These are phyloP conservation scores for Solanum virginianum DNA, from an alignment of 257 asterid species.

Conservation along the genomic window DNA sequence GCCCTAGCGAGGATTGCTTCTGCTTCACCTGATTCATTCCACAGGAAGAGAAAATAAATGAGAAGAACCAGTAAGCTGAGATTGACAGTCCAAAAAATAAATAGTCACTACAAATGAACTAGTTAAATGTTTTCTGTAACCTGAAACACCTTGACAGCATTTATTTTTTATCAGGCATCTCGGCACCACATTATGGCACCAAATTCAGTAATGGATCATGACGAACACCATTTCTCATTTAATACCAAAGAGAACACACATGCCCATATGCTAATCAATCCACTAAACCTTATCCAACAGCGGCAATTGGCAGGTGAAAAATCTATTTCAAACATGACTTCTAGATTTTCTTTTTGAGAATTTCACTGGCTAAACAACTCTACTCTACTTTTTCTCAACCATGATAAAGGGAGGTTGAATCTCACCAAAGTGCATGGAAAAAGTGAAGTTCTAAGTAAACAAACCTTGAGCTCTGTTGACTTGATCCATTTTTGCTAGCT, in stretches of 20 bases:
- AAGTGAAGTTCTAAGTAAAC: not conserved
- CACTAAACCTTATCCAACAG: not conserved
- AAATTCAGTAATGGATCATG: not conserved
- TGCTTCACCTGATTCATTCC: slow-evolving; percentile 64
- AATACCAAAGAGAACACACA: not conserved
- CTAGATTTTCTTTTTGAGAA: not conserved
- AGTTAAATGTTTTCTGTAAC: not conserved
- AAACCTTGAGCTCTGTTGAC: slow-evolving; percentile 80
- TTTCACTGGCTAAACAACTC: not conserved
- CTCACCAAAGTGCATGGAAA: not conserved
- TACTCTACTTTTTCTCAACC: not conserved
- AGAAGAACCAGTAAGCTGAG: not conserved
- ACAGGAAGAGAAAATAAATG: not conserved
- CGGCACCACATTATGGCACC: not conserved
- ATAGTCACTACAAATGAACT: not conserved
- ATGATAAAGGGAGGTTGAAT: not conserved
- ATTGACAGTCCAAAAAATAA: not conserved
- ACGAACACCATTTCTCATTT: not conserved
- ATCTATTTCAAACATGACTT: not conserved
- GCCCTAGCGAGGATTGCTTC: slow-evolving; percentile 83
- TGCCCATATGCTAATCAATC: not conserved
- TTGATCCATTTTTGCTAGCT: slow-evolving; percentile 78
- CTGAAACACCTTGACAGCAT: not conserved
- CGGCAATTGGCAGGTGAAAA: not conserved
- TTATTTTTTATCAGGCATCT: not conserved